Conservation (phyloP, 768 basidiomycete genomes). For the Gloeophyllum trabeum region DNA sequence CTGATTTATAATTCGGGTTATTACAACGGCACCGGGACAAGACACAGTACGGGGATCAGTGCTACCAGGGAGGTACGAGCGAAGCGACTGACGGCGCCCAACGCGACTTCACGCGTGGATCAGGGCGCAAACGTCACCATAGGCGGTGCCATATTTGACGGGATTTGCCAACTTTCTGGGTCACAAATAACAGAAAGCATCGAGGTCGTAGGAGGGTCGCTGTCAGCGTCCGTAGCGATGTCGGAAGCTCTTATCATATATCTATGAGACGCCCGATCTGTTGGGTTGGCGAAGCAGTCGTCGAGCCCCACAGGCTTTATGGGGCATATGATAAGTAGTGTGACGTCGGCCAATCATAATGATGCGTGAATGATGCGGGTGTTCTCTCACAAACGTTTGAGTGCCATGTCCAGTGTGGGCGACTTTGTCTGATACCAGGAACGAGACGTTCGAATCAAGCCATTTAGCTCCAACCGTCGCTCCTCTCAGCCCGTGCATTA, state of each 20-base stretch:
- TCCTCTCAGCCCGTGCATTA: too few species aligned
- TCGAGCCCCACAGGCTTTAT: too few species aligned
- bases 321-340: too few species aligned
- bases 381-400: too few species aligned
- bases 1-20: constrained; percentile 25
- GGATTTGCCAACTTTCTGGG: constrained; percentile 15
- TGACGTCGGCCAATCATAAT: too few species aligned
- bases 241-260: constrained; percentile 27
- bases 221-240: constrained; percentile 19
- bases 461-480: too few species aligned
- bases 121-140: constrained; percentile 22
- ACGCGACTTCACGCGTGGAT: constrained; percentile 20
- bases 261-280: too few species aligned
- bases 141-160: constrained; percentile 18
- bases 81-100: constrained; percentile 23
- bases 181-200: constrained; percentile 16
- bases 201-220: constrained; percentile 10
- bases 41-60: constrained; percentile 18
- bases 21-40: constrained; percentile 21
- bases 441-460: too few species aligned
- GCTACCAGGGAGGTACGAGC: constrained; percentile 12
- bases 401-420: too few species aligned
- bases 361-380: too few species aligned
- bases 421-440: too few species aligned
- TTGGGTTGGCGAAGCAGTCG: too few species aligned